Evolutionary conservation across 768 basidiomycete species (phyloP).

Genomic region (Serendipita vermifera): DNA sequence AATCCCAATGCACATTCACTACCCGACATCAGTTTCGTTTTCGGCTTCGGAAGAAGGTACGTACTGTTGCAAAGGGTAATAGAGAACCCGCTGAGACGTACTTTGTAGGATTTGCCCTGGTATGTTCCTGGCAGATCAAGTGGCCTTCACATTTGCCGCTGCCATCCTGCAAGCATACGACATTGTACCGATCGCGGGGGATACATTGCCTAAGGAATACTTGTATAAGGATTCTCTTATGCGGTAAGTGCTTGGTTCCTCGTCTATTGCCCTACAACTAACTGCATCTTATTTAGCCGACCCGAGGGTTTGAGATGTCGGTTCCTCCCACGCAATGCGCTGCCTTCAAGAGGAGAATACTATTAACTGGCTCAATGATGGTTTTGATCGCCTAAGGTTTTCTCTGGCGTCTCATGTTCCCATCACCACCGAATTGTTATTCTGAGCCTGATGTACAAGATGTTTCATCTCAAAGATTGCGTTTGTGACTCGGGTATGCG

Average conservation of each 20-base stretch:
- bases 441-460: too few relatives aligned
- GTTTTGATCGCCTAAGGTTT: too few relatives aligned
- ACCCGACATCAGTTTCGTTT: background rate
- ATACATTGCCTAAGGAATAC: background rate
- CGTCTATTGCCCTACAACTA: background rate
- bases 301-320: background rate
- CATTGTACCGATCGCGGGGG: background rate
- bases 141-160: conserved; percentile 3
- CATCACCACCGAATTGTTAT: too few relatives aligned
- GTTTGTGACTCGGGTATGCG: too few relatives aligned
- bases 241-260: conserved; percentile 5
- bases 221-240: background rate
- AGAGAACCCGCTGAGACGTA: too few relatives aligned
- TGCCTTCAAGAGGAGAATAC: too few relatives aligned
- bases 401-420: too few relatives aligned
- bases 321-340: background rate
- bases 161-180: background rate
- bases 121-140: background rate
- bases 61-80: background rate
- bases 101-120: conserved; percentile 3
- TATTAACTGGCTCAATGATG: too few relatives aligned
- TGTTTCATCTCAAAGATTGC: too few relatives aligned
- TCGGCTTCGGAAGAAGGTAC: conserved; percentile 7
- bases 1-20: background rate
- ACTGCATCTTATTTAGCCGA: background rate